These are phyloP conservation scores for Boletus fagicola DNA, from an alignment of 768 basidiomycete genomes.

Conservation along the genomic window DNA sequence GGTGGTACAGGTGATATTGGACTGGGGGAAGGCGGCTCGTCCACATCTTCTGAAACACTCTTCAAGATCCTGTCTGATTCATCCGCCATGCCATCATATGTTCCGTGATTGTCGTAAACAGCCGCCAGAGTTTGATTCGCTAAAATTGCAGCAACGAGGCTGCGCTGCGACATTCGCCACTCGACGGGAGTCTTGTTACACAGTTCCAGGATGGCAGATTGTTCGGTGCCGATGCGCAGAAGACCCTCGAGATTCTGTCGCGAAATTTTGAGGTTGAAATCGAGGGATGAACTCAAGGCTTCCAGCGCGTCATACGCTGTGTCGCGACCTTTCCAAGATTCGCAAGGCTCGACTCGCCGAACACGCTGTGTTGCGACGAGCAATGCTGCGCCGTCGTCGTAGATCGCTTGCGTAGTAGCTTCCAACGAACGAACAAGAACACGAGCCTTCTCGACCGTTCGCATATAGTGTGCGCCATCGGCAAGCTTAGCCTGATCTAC, in stretches of 20 bases:
- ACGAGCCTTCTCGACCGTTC: slow-evolving; percentile 46
- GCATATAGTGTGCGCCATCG: slow-evolving; percentile 38
- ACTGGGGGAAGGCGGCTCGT: neutral
- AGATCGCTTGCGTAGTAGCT: slow-evolving; percentile 47
- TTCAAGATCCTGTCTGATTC: slow-evolving; percentile 12
- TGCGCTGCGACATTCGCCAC: slow-evolving; percentile 46
- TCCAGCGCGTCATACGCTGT: slow-evolving; percentile 30
- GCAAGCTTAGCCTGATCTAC: slow-evolving; percentile 31
- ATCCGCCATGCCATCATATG: slow-evolving; percentile 8
- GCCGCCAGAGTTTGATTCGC: slow-evolving; percentile 20
- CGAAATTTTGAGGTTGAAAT: slow-evolving; percentile 35
- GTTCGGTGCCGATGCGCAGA: slow-evolving; percentile 39
- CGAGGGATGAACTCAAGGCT: slow-evolving; percentile 30
- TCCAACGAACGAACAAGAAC: slow-evolving; percentile 49
- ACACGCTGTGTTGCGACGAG: slow-evolving; percentile 40
- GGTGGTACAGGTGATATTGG: slow-evolving; percentile 8
- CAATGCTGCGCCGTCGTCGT: slow-evolving; percentile 45
- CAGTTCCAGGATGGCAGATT: slow-evolving; percentile 37
- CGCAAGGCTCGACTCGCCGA: slow-evolving; percentile 27
- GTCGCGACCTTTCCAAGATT: slow-evolving; percentile 23
- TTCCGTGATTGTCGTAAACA: slow-evolving; percentile 13
- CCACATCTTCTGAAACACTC: slow-evolving; percentile 11
- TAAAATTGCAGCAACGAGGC: slow-evolving; percentile 31
- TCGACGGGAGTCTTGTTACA: slow-evolving; percentile 43
- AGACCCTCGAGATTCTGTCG: slow-evolving; percentile 41